Conservation (phyloP, 2,329 filamentous ascomycete genomes). For the Triangularia setosa region DNA sequence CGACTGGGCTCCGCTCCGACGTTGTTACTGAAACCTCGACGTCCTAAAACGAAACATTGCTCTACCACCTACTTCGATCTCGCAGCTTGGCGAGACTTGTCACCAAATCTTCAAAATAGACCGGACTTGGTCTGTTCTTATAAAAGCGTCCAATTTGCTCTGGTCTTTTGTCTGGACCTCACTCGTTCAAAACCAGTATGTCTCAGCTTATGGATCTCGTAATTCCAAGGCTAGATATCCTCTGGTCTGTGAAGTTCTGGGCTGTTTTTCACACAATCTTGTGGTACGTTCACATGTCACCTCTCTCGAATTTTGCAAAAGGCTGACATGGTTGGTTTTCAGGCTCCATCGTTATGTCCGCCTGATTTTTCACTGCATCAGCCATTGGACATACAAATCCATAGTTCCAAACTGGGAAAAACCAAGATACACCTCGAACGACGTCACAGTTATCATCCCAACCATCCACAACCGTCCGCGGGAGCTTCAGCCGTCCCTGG, state of each 20-base stretch:
- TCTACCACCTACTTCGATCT: neutral
- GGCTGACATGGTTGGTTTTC: slow-evolving; percentile 9
- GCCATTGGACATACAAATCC: slow-evolving; percentile 83
- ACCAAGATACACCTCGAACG: slow-evolving; percentile 71
- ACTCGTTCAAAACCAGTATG: slow-evolving; percentile 20
- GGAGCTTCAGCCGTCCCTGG: slow-evolving; percentile 75
- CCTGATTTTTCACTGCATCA: slow-evolving; percentile 77
- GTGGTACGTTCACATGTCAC: slow-evolving; percentile 38
- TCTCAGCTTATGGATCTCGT: slow-evolving; percentile 24
- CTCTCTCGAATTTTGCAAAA: neutral
- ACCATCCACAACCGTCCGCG: slow-evolving; percentile 85
- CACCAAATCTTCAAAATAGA: neutral
- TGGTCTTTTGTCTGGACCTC: neutral
- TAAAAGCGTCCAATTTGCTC: neutral
- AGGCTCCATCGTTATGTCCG: slow-evolving; percentile 87
- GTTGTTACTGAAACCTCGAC: neutral
- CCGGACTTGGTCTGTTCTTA: neutral
- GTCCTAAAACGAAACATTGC: neutral
- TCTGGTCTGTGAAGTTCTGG: slow-evolving; percentile 47
- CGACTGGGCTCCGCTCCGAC: slow-evolving; percentile 14
- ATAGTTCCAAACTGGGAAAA: slow-evolving; percentile 71
- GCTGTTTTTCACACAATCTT: slow-evolving; percentile 35
- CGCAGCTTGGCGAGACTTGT: slow-evolving; percentile 3
- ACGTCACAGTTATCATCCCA: slow-evolving; percentile 92
- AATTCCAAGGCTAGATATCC: slow-evolving; percentile 34